A percentile compares a stretch with the other conserved stretches of the same genome.
These are phyloP conservation scores for Penicillium frequentans DNA, from an alignment of 2,329 filamentous ascomycete genomes.

Conservation along the genomic window DNA sequence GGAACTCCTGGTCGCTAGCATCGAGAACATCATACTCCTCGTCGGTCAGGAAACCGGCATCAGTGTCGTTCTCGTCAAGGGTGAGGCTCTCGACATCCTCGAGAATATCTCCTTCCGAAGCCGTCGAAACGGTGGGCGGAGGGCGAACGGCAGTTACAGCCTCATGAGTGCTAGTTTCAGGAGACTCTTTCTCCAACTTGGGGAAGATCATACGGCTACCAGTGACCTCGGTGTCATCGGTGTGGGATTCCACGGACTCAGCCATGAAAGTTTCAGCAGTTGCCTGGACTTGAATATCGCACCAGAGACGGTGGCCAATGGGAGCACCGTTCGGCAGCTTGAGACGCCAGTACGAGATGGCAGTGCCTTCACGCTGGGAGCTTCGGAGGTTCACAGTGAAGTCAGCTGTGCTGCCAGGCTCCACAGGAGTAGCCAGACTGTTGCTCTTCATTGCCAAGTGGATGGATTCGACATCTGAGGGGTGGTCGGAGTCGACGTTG, in stretches of 20 bases:
- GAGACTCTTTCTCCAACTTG: constrained; percentile 91
- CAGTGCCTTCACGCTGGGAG: constrained; percentile 71
- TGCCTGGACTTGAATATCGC: constrained; percentile 71
- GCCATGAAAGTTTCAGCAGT: constrained; percentile 15
- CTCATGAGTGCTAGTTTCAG: constrained; percentile 74
- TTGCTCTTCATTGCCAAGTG: constrained; percentile 80
- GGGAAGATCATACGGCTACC: constrained; percentile 91
- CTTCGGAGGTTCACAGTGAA: constrained; percentile 87
- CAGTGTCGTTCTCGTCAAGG: constrained; percentile 47
- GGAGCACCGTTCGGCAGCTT: constrained; percentile 76
- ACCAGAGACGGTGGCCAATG: constrained; percentile 95
- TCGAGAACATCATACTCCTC: constrained; percentile 98
- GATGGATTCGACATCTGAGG: constrained; percentile 75
- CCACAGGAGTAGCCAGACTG: constrained; percentile 66
- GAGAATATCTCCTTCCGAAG: constrained; percentile 50
- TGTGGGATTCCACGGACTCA: constrained; percentile 37
- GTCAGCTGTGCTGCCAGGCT: constrained; percentile 70
- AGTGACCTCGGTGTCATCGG: constrained; percentile 37
- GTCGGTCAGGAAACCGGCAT: constrained; percentile 87
- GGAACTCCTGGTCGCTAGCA: constrained; percentile 84
- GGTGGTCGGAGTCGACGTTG: constrained; percentile 75
- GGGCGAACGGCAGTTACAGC: constrained; percentile 31
- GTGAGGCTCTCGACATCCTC: constrained; percentile 61
- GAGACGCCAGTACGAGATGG: constrained; percentile 95
- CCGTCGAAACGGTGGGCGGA: constrained; percentile 41